Percentiles rank a stretch among this genome's conserved stretches.
phyloP scores from a whole-genome alignment of 2,329 filamentous ascomycete species.

The Penicillium sp. region DNA sequence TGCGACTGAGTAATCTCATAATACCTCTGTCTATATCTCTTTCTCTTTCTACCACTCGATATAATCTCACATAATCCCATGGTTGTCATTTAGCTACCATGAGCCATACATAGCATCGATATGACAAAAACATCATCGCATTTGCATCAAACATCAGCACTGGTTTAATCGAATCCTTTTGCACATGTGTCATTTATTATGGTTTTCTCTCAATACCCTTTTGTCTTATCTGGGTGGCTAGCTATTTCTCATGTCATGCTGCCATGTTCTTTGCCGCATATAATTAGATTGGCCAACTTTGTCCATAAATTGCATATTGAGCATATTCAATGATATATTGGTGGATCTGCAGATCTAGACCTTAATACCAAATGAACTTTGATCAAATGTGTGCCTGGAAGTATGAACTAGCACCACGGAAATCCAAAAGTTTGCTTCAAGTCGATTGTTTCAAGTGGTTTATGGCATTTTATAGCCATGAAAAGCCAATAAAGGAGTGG shows the following conservation, averaged over 20 bases:
- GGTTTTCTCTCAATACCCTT: slow-evolving; percentile 20
- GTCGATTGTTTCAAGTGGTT: no score
- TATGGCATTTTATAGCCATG: no score
- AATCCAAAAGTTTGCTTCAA: no score
- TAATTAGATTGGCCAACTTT: slow-evolving; percentile 7
- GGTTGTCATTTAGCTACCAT: neutral
- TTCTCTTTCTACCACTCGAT: neutral
- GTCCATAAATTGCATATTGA: slow-evolving; percentile 18
- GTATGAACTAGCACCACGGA: no score
- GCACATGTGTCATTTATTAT: neutral
- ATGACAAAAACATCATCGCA: neutral
- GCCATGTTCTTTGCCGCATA: neutral
- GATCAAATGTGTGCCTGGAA: no score
- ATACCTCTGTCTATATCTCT: neutral
- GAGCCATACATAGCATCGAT: neutral
- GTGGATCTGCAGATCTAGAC: neutral
- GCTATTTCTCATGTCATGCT: neutral
- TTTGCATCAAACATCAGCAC: slow-evolving; percentile 13
- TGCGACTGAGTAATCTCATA: slow-evolving; percentile 17
- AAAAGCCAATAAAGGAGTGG: no score
- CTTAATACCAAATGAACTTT: no score
- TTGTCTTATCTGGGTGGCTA: slow-evolving; percentile 11
- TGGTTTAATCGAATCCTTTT: slow-evolving; percentile 19
- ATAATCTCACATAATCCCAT: neutral
- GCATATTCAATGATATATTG: slow-evolving; percentile 5